These are phyloP conservation scores for Dactylella cylindrospora DNA, from an alignment of 2,329 filamentous ascomycete genomes.

Conservation along the genomic window DNA sequence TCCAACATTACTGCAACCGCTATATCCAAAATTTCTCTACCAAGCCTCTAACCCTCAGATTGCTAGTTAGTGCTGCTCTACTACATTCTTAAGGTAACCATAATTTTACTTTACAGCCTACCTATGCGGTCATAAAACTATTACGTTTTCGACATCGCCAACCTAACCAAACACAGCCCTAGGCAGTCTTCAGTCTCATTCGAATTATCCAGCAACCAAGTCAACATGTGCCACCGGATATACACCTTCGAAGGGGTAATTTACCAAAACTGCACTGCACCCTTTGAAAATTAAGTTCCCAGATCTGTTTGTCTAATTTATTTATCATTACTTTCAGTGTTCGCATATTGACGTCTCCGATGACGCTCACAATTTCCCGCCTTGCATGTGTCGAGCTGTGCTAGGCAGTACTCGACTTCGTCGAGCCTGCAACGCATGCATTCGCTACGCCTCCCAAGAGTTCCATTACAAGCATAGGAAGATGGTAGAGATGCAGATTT, in stretches of 20 bases:
- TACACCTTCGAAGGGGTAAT: constrained; percentile 30
- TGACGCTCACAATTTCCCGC: constrained; percentile 24
- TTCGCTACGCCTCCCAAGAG: constrained; percentile 5
- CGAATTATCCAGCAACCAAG: too few species aligned
- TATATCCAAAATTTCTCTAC: too few species aligned
- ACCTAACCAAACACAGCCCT: too few species aligned
- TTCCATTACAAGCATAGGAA: constrained; percentile 16
- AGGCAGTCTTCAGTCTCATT: too few species aligned
- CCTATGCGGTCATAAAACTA: too few species aligned
- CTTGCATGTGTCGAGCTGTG: constrained; percentile 16
- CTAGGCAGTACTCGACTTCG: constrained; percentile 2
- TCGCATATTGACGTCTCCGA: constrained; percentile 35
- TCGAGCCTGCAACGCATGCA: constrained; percentile 26
- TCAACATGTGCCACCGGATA: constrained; percentile 34
- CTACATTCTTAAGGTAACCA: too few species aligned
- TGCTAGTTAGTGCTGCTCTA: too few species aligned
- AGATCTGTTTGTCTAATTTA: not conserved
- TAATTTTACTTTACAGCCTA: too few species aligned
- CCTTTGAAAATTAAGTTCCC: too few species aligned
- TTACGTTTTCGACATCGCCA: too few species aligned
- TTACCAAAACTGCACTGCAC: not conserved
- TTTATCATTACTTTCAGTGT: constrained; percentile 5
- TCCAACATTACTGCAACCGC: too few species aligned
- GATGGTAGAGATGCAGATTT: constrained; percentile 20
- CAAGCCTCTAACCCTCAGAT: too few species aligned